Conservation (phyloP, 148 eudicot species). For the Selenicereus undatus region DNA sequence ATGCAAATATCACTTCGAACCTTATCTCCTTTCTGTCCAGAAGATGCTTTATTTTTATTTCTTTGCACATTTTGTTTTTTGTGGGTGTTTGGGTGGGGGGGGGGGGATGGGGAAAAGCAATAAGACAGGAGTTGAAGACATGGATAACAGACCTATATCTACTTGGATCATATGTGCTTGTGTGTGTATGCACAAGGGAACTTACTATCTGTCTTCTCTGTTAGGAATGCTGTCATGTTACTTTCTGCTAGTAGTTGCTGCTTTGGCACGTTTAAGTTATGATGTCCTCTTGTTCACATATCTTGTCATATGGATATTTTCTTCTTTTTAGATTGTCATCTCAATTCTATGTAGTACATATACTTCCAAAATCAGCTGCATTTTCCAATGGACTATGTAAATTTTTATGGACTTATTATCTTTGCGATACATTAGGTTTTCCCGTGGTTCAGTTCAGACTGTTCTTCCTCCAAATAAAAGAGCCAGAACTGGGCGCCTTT, state of each 20-base stretch:
- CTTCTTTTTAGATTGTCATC: background rate
- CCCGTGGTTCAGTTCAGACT: conserved; percentile 78
- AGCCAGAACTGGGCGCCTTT: conserved; percentile 58
- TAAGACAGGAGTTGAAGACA: background rate
- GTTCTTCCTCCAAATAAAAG: conserved; percentile 76
- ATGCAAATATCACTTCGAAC: background rate
- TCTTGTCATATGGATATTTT: background rate
- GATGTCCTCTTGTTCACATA: background rate
- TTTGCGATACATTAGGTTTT: conserved; percentile 54
- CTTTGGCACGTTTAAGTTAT: background rate
- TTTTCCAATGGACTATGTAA: background rate
- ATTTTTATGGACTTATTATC: background rate
- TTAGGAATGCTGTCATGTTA: background rate
- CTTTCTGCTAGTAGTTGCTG: background rate
- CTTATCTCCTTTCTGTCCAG: background rate
- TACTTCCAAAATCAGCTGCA: background rate
- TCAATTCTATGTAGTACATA: background rate
- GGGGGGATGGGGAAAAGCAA: background rate
- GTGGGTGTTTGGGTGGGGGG: background rate
- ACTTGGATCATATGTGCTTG: background rate
- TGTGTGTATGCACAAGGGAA: background rate
- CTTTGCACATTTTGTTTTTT: no score
- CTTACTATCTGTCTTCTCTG: background rate
- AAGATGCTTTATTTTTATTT: background rate
- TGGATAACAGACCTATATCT: background rate